phyloP scores from a whole-genome alignment of 257 asterid species.

The Scutellaria barbata region DNA sequence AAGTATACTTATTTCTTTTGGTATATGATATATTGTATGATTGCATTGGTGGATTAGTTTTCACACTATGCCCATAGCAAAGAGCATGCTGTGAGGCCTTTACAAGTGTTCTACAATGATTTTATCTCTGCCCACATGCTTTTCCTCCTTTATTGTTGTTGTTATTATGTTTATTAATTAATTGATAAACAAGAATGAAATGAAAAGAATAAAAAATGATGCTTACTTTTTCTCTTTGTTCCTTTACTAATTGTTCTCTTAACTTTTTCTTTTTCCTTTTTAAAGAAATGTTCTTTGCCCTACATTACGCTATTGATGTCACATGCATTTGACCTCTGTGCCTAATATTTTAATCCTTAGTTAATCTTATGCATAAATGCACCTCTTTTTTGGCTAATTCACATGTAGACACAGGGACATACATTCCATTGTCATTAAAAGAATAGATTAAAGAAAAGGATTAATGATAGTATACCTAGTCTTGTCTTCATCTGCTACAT shows the following conservation, averaged over 20 bases:
- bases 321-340: slow-evolving; percentile 39
- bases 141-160: slow-evolving; percentile 34
- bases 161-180: neutral
- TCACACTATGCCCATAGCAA: slow-evolving; percentile 7
- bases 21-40: slow-evolving; percentile 10
- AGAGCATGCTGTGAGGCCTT: slow-evolving; percentile 31
- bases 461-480: neutral
- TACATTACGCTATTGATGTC: slow-evolving; percentile 41
- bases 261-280: neutral
- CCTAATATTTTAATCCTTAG: slow-evolving; percentile 28
- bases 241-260: slow-evolving; percentile 21
- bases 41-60: slow-evolving; percentile 24
- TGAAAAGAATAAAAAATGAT: slow-evolving; percentile 35
- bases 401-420: slow-evolving; percentile 42
- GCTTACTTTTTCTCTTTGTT: slow-evolving; percentile 37
- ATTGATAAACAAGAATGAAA: neutral
- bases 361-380: slow-evolving; percentile 28
- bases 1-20: slow-evolving; percentile 1
- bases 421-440: slow-evolving; percentile 37
- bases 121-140: slow-evolving; percentile 38
- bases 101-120: slow-evolving; percentile 33
- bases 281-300: slow-evolving; percentile 30
- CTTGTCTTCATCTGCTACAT: slow-evolving; percentile 15
- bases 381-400: slow-evolving; percentile 32
- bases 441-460: slow-evolving; percentile 2